These are phyloP conservation scores for Gracilaria domingensis DNA, from an alignment of 23 red algal species.

Conservation along the genomic window DNA sequence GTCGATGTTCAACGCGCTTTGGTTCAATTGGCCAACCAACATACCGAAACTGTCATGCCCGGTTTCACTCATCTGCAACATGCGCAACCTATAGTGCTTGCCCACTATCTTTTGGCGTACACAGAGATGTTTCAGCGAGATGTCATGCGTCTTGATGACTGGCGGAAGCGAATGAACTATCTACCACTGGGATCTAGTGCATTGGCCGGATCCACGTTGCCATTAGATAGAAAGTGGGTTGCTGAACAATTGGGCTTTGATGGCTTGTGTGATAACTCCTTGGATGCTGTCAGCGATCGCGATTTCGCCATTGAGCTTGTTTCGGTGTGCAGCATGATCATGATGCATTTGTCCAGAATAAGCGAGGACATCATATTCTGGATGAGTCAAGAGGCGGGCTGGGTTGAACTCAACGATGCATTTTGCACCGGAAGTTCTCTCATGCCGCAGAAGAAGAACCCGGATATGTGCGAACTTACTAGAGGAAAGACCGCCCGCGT, in stretches of 20 bases:
- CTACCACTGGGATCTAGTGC: slow-evolving; percentile 90
- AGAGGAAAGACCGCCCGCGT: slow-evolving; percentile 89
- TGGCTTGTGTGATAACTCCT: slow-evolving; percentile 80
- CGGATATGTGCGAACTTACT: slow-evolving; percentile 97
- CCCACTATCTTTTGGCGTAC: slow-evolving; percentile 94
- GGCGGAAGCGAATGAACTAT: slow-evolving; percentile 81
- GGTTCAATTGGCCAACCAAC: slow-evolving; percentile 66
- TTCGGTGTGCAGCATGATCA: slow-evolving; percentile 78
- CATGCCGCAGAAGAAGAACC: slow-evolving; percentile 99
- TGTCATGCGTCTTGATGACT: slow-evolving; percentile 71
- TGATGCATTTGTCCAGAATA: slow-evolving; percentile 95
- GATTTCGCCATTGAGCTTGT: slow-evolving; percentile 97
- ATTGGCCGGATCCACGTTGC: slow-evolving; percentile 91
- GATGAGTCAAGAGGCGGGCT: slow-evolving; percentile 95
- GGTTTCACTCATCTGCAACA: slow-evolving; percentile 99
- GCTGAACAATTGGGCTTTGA: slow-evolving; percentile 87
- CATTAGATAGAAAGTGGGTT: slow-evolving; percentile 87
- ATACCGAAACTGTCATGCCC: slow-evolving; percentile 90
- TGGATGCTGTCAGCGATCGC: slow-evolving; percentile 97
- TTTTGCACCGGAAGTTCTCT: slow-evolving; percentile 98
- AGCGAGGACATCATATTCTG: slow-evolving; percentile 97
- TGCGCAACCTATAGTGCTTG: slow-evolving; percentile 98
- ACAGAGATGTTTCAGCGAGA: slow-evolving; percentile 98
- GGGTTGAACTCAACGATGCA: slow-evolving; percentile 92
- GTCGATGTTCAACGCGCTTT: slow-evolving; percentile 82